A percentile compares a stretch with the other conserved stretches of the same genome.
phyloP scores from a whole-genome alignment of 2,329 filamentous ascomycete genomes.

The Aureobasidium sp. region DNA sequence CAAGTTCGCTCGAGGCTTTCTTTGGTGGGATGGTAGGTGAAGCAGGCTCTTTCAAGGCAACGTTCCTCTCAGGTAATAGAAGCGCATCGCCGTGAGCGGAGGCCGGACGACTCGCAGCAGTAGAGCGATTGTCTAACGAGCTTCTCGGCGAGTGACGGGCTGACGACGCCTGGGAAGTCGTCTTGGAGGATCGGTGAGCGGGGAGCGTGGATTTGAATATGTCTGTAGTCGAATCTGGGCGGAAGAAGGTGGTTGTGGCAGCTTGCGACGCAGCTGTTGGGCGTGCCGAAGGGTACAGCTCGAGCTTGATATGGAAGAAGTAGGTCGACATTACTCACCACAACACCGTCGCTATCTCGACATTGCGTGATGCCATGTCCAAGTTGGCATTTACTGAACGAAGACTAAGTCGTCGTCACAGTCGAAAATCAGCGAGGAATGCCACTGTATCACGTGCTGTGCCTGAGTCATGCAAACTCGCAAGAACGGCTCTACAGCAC shows the following conservation, averaged over 20 bases:
- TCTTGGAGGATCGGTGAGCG: constrained; percentile 34
- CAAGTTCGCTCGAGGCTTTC: constrained; percentile 41
- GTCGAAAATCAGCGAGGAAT: not conserved
- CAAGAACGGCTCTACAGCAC: not conserved
- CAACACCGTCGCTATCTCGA: constrained; percentile 22
- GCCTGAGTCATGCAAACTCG: not conserved
- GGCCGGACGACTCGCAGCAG: constrained; percentile 13
- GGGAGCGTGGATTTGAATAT: constrained; percentile 42
- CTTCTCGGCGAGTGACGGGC: constrained; percentile 3
- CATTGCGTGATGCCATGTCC: constrained; percentile 9
- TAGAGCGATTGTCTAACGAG: not conserved
- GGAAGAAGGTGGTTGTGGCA: constrained; percentile 23
- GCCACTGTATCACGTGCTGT: constrained; percentile 7
- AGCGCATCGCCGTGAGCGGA: constrained; percentile 29
- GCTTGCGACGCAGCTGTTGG: constrained; percentile 3
- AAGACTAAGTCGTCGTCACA: not conserved
- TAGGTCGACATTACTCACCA: constrained; percentile 49
- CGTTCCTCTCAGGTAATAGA: constrained; percentile 29
- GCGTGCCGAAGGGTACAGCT: constrained; percentile 42
- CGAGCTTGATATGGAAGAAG: constrained; percentile 57
- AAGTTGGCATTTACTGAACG: too few relatives aligned
- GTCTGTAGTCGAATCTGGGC: constrained; percentile 36
- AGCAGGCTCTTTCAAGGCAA: constrained; percentile 30
- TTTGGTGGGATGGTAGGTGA: constrained; percentile 27
- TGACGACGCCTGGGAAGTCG: constrained; percentile 26